phyloP scores from a whole-genome alignment of 768 basidiomycete species.

The Leccinum imitatum region DNA sequence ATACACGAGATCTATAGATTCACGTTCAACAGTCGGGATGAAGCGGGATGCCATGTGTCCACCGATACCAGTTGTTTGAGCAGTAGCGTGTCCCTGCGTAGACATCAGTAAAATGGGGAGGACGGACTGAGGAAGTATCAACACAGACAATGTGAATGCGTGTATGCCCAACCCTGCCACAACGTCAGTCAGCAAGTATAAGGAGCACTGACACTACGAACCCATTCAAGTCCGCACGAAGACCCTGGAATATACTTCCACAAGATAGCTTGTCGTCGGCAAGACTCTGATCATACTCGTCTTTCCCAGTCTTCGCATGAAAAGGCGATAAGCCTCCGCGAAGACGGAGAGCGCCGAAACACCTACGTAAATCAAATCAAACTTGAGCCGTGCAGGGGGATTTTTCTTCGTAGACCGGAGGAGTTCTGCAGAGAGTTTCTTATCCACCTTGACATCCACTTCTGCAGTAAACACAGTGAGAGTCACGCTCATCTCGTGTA shows the following conservation, averaged over 20 bases:
- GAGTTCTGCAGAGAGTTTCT: slow-evolving; percentile 70
- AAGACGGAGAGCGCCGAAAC: not conserved
- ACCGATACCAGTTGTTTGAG: slow-evolving; percentile 16
- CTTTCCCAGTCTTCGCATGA: slow-evolving; percentile 66
- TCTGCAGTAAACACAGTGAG: slow-evolving; percentile 36
- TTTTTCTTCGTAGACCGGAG: slow-evolving; percentile 94
- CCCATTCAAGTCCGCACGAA: slow-evolving; percentile 86
- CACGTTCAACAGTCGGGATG: slow-evolving; percentile 20
- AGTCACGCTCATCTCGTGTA: slow-evolving; percentile 27
- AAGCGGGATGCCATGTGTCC: slow-evolving; percentile 20
- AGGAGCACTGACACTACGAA: slow-evolving; percentile 30
- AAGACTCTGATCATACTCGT: slow-evolving; percentile 72
- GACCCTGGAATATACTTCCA: slow-evolving; percentile 83
- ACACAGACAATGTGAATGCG: slow-evolving; percentile 14
- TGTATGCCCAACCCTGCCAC: slow-evolving; percentile 9
- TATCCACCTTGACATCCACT: slow-evolving; percentile 60
- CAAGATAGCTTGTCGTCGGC: slow-evolving; percentile 65
- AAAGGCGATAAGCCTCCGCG: not conserved
- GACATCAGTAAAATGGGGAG: not conserved
- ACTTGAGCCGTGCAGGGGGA: slow-evolving; percentile 71
- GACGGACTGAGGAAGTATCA: not conserved
- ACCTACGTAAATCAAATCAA: slow-evolving; percentile 73
- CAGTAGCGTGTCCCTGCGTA: slow-evolving; percentile 12
- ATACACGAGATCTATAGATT: slow-evolving; percentile 16
- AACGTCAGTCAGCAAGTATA: not conserved